Conservation (phyloP, 768 basidiomycete species). For the Collybia mongolica region DNA sequence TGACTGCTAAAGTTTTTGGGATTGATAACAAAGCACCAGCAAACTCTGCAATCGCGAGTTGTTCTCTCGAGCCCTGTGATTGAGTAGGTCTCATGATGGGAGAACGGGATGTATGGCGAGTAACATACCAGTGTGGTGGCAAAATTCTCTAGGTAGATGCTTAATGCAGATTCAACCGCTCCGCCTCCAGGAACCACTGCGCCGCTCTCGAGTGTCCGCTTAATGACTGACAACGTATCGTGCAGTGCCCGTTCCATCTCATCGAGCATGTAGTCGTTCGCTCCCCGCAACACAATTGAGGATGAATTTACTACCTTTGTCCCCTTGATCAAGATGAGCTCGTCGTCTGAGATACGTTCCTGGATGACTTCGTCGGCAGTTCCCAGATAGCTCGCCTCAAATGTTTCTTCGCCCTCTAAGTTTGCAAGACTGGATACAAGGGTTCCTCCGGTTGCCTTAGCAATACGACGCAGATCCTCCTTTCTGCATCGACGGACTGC, state of each 20-base stretch:
- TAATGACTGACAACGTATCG: conserved; percentile 92
- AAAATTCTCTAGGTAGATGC: conserved; percentile 98
- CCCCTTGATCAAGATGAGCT: conserved; percentile 95
- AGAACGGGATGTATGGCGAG: neutral
- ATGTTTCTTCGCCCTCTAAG: conserved; percentile 97
- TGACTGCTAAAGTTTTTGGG: conserved; percentile 95
- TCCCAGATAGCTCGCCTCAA: conserved; percentile 90
- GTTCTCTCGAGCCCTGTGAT: conserved; percentile 90
- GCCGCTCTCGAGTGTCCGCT: conserved; percentile 95
- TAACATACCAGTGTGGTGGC: conserved; percentile 88
- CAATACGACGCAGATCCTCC: conserved; percentile 95
- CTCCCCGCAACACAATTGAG: conserved; percentile 92
- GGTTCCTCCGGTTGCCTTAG: conserved; percentile 94
- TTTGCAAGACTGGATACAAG: conserved; percentile 92
- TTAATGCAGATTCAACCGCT: conserved; percentile 94
- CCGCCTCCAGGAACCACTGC: conserved; percentile 96
- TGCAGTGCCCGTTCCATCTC: conserved; percentile 99
- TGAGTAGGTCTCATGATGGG: conserved; percentile 9
- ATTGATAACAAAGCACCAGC: conserved; percentile 90
- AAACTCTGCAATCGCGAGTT: conserved; percentile 99
- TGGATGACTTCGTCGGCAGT: conserved; percentile 94
- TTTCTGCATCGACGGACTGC: conserved; percentile 97
- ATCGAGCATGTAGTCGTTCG: conserved; percentile 99
- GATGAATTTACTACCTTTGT: conserved; percentile 94
- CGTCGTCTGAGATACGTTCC: conserved; percentile 97